A percentile compares a stretch with the other conserved stretches of the same genome.
Evolutionary conservation across 2,329 filamentous ascomycete species (phyloP).

Genomic region (Colletotrichum filicis): DNA sequence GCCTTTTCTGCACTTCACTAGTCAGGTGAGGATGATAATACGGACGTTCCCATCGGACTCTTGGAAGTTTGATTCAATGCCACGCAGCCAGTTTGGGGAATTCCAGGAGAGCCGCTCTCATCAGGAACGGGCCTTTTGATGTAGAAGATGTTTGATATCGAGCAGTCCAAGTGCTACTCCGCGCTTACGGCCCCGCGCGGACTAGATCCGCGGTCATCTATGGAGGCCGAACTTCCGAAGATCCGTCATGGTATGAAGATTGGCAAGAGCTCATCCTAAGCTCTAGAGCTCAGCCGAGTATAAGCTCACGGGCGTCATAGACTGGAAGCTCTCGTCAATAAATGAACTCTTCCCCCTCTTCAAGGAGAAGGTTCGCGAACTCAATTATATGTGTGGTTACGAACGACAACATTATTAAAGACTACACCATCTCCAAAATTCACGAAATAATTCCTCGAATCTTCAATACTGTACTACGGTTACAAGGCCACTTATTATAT

Average conservation of each 20-base stretch:
- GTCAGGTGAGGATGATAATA: neutral
- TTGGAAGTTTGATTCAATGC: neutral
- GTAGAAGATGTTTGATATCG: neutral
- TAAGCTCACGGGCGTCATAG: neutral
- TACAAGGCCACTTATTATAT: neutral
- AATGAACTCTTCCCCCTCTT: constrained; percentile 9
- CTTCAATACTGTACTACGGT: too few species aligned
- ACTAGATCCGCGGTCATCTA: neutral
- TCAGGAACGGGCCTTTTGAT: neutral
- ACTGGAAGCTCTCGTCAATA: neutral
- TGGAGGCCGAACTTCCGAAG: neutral
- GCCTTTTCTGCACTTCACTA: neutral
- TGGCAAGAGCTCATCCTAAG: neutral
- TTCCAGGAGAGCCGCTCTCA: constrained; percentile 2
- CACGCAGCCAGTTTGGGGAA: neutral
- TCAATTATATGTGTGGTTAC: neutral
- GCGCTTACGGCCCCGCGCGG: neutral
- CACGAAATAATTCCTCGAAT: neutral
- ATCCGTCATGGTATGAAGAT: neutral
- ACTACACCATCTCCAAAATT: neutral
- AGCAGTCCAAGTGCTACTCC: constrained; percentile 1
- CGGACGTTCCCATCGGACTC: constrained; percentile 29
- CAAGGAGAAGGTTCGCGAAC: fast-evolving
- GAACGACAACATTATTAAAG: neutral
- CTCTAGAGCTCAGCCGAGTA: neutral